Conservation (phyloP, 371 early-diverging fungal species). For the Syncephalastrum sp. region DNA sequence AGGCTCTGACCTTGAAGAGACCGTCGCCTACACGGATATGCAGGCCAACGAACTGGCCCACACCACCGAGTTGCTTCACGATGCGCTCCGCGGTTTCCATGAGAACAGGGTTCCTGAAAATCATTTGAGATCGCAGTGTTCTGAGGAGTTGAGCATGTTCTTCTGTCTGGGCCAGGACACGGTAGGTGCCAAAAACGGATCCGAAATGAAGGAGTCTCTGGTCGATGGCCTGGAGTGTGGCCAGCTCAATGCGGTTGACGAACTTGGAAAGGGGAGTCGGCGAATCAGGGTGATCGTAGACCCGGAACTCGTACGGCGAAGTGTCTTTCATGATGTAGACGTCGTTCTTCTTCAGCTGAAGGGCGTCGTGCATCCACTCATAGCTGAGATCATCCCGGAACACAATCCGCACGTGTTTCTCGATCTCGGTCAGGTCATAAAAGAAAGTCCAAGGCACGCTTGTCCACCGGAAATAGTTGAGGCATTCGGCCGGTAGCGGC, state of each 20-base stretch:
- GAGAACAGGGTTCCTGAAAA: constrained; percentile 47
- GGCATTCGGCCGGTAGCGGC: constrained; percentile 54
- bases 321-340: constrained; percentile 50
- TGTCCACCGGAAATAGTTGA: constrained; percentile 59
- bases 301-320: constrained; percentile 51
- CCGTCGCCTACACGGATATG: constrained; percentile 60
- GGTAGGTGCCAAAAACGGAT: constrained; percentile 54
- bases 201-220: constrained; percentile 53
- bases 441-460: constrained; percentile 60
- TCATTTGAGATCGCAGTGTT: constrained; percentile 47
- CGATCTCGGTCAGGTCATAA: constrained; percentile 43
- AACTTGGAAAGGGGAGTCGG: constrained; percentile 42
- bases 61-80: constrained; percentile 45
- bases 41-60: constrained; percentile 43
- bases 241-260: constrained; percentile 39
- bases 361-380: constrained; percentile 36
- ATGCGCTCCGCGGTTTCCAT: constrained; percentile 36
- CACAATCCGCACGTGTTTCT: constrained; percentile 29
- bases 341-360: constrained; percentile 28
- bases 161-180: constrained; percentile 46
- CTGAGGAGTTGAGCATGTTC: constrained; percentile 36
- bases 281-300: constrained; percentile 52
- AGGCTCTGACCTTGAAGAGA: constrained; percentile 40
- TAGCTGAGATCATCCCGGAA: constrained; percentile 37
- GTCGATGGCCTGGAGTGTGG: constrained; percentile 38